Evolutionary conservation across 163 green algal genomes (phyloP), one percentile per base, ranked within the genome.

Genomic region (Volvox carteri): DNA sequence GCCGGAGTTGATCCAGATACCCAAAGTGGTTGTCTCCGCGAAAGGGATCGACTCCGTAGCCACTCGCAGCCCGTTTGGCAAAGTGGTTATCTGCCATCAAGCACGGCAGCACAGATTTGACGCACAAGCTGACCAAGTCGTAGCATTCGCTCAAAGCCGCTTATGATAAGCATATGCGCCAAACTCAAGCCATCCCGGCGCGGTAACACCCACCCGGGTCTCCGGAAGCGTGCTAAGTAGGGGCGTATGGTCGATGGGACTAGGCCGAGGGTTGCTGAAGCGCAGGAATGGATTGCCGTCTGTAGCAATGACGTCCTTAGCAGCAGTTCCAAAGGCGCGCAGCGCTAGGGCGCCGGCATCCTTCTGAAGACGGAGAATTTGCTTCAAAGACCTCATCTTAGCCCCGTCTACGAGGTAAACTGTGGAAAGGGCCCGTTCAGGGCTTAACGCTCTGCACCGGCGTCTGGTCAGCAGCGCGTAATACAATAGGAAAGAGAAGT

Each of bases 1-100:
- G 62, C 98, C 98, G 37, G 97, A 97, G 93, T 99, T 98, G 91
- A 99, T 99, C 97, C 97, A 99, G 35, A 99, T 96, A 30, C 98
- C 98, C n/a, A 99, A 94, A 16, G 97, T 99, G 16, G 97, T 97
- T 1, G 98, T 99, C 70, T 97, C 94, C 1, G 97, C 95, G 76
- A 96, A 96, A 3, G 98, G 97, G 28, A 95, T 96, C 1, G 94
- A 89, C 92, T 99, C 97, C 19, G 95, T 98, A 0, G 97, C 97
- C 42, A 99, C 96, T 4, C 98, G 94, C 84, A 99, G 91, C 50
- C 98, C 98, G 91, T 98, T 99, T 39, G 92, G 50, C 58, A 99
- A 93, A 11, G 95, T 98, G 33, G 97, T 99, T 37, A 99, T 95
- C 96, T 99, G 96, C 73, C 81, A 78, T 65, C 78, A 76, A 33